Evolutionary conservation across 352 stramenopile species (phyloP), one percentile per base, ranked within the genome.

Genomic region (Phytophthora tentaculata): DNA sequence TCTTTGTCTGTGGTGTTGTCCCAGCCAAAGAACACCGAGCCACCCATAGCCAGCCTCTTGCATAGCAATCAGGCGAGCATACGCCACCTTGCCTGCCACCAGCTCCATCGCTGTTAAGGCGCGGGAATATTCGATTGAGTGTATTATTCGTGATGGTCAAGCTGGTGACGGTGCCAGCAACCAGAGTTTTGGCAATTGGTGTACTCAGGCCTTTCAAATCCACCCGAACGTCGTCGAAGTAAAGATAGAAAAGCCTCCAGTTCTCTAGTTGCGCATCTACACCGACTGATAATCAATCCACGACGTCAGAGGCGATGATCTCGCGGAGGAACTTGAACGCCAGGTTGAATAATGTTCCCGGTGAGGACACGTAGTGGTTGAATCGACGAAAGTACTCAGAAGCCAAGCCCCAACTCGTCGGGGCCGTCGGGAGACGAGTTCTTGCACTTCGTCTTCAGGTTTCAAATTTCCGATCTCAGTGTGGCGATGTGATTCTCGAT

Each of bases 341-440:
- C 0, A 32, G 47, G 1, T 26, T 14, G 10, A 20, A 8, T n/a
- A 53, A 9, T 19, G 14, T 52, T 35, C 4, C 13, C 4, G 61
- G 61, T 17, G 44, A 48, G 2, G 44, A 63, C 28, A 62, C 6
- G 45, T 52, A 62, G 32, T 48, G n/a, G 8, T 57, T 48, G 24
- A 68, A 63, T 2, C 58, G 44, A 17, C 44, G 44, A 16, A 68
- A 62, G n/a, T 68, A 68, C 12, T 62, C 44, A 6, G 23, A 51
- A 3, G 24, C 54, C 6, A 62, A 29, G 13, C 28, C 52, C 61
- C 61, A 62, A 23, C 19, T 26, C 5, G 29, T 52, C 1, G 29
- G 53, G 0, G 24, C 45, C 6, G 23, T 39, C 4, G 32, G 61
- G 19, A 53, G 4, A 4, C 23, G 29, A 43, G 1, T 17, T 10